These are phyloP conservation scores for Brassica incana DNA, from an alignment of 345 rosid genomes.

Conservation along the genomic window DNA sequence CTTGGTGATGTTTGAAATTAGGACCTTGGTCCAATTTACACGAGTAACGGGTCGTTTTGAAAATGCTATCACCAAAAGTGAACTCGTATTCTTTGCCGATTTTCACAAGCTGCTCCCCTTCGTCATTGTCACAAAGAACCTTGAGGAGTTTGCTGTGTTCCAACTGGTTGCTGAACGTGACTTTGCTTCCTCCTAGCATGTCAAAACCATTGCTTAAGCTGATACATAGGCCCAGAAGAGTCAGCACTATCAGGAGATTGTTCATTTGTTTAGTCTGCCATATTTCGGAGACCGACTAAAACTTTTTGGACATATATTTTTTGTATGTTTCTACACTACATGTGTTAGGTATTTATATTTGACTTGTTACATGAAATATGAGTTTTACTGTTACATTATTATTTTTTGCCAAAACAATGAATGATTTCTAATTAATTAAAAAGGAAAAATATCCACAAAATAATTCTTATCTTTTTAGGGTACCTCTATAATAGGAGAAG, in stretches of 20 bases:
- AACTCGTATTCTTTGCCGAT: constrained; percentile 14
- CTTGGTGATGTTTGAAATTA: constrained; percentile 28
- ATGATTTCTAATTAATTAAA: not conserved
- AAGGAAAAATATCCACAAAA: not conserved
- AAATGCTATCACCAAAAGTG: constrained; percentile 6
- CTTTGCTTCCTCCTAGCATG: constrained; percentile 26
- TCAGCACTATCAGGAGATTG: not conserved
- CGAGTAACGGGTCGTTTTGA: not conserved
- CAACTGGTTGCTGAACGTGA: constrained; percentile 22
- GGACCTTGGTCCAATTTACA: constrained; percentile 36
- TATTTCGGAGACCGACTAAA: not conserved
- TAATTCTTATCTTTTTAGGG: not conserved
- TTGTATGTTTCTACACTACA: not conserved
- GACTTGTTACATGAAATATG: not conserved
- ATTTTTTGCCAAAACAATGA: not conserved
- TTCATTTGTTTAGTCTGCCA: constrained; percentile 15
- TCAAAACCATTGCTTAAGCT: constrained; percentile 24
- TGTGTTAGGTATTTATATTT: constrained; percentile 5
- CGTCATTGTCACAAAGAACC: constrained; percentile 5
- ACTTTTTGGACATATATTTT: not conserved
- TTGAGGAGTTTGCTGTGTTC: constrained; percentile 30
- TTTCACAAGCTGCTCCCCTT: constrained; percentile 1
- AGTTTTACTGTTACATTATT: constrained; percentile 1
- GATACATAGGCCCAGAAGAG: not conserved
- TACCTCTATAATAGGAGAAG: not conserved